Base-by-base conservation (phyloP, 257 asterid species). In the Jaltomata sinuosa region DNA sequence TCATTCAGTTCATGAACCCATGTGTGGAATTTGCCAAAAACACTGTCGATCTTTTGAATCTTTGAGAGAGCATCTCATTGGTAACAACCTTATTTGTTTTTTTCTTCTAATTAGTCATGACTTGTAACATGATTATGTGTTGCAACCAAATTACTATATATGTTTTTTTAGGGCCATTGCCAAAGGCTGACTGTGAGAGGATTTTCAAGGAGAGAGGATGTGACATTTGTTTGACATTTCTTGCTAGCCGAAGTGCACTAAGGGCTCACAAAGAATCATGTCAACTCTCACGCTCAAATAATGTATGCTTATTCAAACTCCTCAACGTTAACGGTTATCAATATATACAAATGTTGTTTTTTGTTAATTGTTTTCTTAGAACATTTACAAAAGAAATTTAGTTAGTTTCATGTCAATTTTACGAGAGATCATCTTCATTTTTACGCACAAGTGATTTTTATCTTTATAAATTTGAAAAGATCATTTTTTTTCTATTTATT, bases 131-230 rank as follows among this genome's bases (percentile, higher is more conserved):
- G 67, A 59, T 84, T 29, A 22, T 40, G 27, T 5, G 78, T 40
- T 54, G 61, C n/a, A 31, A 29, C 49, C 16, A 50, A 8, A 68
- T 21, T 36, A 4, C 21, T 15, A 14, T 29, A 69, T 36, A 32
- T 54, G 22, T 6, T 21, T n/a, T 71, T 74, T 74, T 88, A 95
- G 99, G 99, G 68, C 97, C 97, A 81, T 90, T 95, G 42, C 98
- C 98, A 11, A 95, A 95, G 94, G 94, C 88, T 18, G 99, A 95
- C 86, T 95, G 99, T 76, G 98, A 95, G 83, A 94, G 92, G 90
- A 78, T 91, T 65, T 95, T 95, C 92, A 95, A 94, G 90, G 99
- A 94, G 25, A 84, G 89, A 19, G 99, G 99, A 34, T 94, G 98
- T 34, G 97, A 91, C 85, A 84, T 94, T 81, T 94, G 99, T 65